Conservation (phyloP, 2,329 filamentous ascomycete species). For the Paecilomyces sp. region DNA sequence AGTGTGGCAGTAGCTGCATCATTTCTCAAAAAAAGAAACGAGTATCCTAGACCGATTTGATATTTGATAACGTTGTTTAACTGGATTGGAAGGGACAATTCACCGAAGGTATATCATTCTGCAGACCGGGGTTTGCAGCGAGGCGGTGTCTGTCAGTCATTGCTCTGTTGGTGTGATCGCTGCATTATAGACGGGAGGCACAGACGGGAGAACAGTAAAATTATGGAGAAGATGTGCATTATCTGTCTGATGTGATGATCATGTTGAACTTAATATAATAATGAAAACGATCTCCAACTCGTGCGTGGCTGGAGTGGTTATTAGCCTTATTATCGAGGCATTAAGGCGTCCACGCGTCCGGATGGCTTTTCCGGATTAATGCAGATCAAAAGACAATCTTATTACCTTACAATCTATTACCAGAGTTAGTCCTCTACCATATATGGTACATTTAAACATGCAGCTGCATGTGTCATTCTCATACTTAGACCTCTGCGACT, state of each 20-base stretch:
- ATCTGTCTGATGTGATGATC: not conserved
- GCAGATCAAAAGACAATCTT: too few species aligned
- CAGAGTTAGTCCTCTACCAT: too few species aligned
- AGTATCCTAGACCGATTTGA: not conserved
- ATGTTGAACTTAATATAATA: not conserved
- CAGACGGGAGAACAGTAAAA: not conserved
- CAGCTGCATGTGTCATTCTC: too few species aligned
- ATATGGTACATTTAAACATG: too few species aligned
- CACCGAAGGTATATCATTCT: not conserved
- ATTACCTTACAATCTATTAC: too few species aligned
- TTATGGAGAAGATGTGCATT: not conserved
- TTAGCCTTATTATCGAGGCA: not conserved
- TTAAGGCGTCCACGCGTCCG: not conserved
- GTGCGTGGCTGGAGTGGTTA: not conserved
- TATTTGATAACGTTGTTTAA: not conserved
- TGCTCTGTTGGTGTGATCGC: not conserved
- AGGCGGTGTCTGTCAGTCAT: not conserved
- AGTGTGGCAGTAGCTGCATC: not conserved
- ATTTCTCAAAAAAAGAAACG: too few species aligned
- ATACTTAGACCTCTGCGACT: too few species aligned
- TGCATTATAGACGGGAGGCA: not conserved
- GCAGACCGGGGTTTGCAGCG: not conserved
- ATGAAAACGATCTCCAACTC: not conserved
- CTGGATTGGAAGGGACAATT: not conserved
- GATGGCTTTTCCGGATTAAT: not conserved